Base-by-base conservation (phyloP, 164 flowering plant genomes). In the Echeveria elegans region DNA sequence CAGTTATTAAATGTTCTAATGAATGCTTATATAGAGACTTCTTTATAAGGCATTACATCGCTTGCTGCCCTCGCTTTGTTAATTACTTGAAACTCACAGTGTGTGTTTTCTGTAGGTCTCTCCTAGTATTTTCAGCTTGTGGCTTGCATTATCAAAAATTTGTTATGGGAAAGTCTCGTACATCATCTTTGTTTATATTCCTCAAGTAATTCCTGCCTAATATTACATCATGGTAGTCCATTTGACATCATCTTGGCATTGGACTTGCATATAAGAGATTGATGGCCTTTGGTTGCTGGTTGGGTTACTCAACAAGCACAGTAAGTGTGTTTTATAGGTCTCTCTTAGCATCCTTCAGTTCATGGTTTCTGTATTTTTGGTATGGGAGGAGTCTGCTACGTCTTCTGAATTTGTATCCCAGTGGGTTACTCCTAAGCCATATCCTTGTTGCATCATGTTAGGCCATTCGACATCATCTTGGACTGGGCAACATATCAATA, bases 221-320 rank as follows among this genome's bases (percentile, higher is more conserved):
- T 53, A 12, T 53, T 24, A 31, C 60, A 50, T 53, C 60, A 53
- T 26, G 60, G 61, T 56, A 56, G 15, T 32, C 61, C 61, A 56
- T 56, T 28, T 56, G 61, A 53, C 61, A 56, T 56, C 61, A 56
- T 28, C 32, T 28, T 56, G 61, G 32, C 28, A 19, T 28, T 56
- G 31, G 31, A 15, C 32, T 28, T 56, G 32, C 26, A 2, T 56
- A 26, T 26, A 11, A 11, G 61, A 56, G 61, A 28, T 12, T 12
- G 61, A 56, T 56, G 31, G 61, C 12, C 11, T 52, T 52, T 21
- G 58, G 28, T 21, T 2, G 26, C 2, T 52, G 1, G 58, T n/a
- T 48, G 24, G n/a, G 24, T 43, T n/a, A 48, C 53, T 48, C 24
- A 48, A n/a, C 53, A 48, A 48, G 19, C 53, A 16, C 53, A 48